Percentiles rank a stretch among this genome's conserved stretches.
These are phyloP conservation scores for Sporisorium graminicola DNA, from an alignment of 1,284 basidiomycete species.

Conservation along the genomic window DNA sequence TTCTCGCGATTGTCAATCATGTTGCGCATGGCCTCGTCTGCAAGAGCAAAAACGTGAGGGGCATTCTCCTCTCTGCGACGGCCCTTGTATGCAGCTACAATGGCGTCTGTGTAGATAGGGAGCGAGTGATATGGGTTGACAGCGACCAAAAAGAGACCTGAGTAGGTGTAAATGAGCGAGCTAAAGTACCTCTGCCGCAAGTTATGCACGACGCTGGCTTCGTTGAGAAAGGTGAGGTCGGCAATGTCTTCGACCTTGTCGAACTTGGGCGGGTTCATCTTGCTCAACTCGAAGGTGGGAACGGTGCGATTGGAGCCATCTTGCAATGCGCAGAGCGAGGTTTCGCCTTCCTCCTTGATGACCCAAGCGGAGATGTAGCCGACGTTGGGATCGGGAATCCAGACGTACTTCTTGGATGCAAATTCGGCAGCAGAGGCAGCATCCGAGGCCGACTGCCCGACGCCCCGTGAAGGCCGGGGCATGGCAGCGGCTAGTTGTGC, in stretches of 20 bases:
- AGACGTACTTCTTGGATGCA: constrained; percentile 97
- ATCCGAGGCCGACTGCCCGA: constrained; percentile 60
- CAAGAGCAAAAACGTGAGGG: constrained; percentile 97
- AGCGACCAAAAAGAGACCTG: constrained; percentile 95
- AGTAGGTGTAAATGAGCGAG: constrained; percentile 85
- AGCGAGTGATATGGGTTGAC: constrained; percentile 96
- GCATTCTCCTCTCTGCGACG: constrained; percentile 93
- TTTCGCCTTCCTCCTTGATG: constrained; percentile 82
- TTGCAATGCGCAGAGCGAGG: constrained; percentile 74
- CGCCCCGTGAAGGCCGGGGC: constrained; percentile 42
- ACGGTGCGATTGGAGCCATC: constrained; percentile 73
- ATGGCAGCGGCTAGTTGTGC: constrained; percentile 52
- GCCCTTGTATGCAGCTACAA: constrained; percentile 91
- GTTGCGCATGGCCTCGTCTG: constrained; percentile 97
- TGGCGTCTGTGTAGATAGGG: constrained; percentile 92
- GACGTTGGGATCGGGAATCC: constrained; percentile 89
- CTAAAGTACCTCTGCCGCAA: constrained; percentile 90
- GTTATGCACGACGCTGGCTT: constrained; percentile 98
- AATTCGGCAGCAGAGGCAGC: constrained; percentile 82
- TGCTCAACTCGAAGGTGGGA: constrained; percentile 63
- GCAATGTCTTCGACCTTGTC: constrained; percentile 98
- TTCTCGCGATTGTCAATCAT: constrained; percentile 98
- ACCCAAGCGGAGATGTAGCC: constrained; percentile 93
- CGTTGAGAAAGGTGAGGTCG: constrained; percentile 96
- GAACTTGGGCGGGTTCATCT: constrained; percentile 92